Conservation (phyloP, 306 rosid genomes). For the Mimosa pudica region DNA sequence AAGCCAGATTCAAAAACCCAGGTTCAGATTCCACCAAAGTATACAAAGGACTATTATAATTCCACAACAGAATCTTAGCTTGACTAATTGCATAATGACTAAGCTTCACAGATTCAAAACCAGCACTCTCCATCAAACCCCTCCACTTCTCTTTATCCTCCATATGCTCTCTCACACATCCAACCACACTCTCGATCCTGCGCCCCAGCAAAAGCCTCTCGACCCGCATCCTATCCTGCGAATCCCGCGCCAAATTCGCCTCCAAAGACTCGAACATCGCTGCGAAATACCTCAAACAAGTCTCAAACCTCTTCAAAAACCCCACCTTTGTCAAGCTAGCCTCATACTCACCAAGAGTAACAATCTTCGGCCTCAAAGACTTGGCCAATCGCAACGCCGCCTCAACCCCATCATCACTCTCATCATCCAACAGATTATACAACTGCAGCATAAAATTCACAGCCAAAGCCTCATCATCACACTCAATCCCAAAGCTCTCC, state of each 20-base stretch:
- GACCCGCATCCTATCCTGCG: conserved; percentile 66
- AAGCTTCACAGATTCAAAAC: conserved; percentile 65
- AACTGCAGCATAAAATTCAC: conserved; percentile 94
- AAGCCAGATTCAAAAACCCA: conserved; percentile 81
- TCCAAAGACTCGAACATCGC: conserved; percentile 88
- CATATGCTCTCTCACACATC: conserved; percentile 61
- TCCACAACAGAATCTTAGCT: conserved; percentile 79
- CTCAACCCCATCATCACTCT: conserved; percentile 52
- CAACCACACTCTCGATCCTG: conserved; percentile 57
- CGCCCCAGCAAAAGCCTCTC: conserved; percentile 74
- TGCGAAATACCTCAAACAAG: conserved; percentile 66
- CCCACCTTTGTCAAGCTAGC: conserved; percentile 64
- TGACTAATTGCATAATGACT: conserved; percentile 94
- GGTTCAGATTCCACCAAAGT: conserved; percentile 70
- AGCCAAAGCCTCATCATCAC: conserved; percentile 64
- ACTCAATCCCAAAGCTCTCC: conserved; percentile 55
- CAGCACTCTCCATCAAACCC: conserved; percentile 65
- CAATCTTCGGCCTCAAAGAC: conserved; percentile 71
- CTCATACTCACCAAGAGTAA: conserved; percentile 89
- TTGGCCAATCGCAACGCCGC: conserved; percentile 66
- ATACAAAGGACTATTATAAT: conserved; percentile 61
- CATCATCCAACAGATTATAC: conserved; percentile 81
- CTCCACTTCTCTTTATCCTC: conserved; percentile 85
- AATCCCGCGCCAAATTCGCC: conserved; percentile 66
- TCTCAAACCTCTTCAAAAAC: conserved; percentile 61